phyloP scores from a whole-genome alignment of 768 basidiomycete species.

The Royoungia palumana region DNA sequence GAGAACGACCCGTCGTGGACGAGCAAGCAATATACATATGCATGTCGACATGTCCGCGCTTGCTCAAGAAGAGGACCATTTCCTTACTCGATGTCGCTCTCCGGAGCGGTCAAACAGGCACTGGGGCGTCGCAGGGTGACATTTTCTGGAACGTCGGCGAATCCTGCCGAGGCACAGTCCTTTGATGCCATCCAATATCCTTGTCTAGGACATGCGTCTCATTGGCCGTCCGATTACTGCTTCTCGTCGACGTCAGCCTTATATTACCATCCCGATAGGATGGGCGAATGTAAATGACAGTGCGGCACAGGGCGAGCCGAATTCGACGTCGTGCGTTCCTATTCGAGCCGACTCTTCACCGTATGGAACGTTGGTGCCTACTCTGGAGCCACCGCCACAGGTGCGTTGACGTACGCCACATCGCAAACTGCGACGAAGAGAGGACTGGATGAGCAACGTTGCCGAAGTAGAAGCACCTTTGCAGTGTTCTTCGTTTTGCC shows the following conservation, averaged over 20 bases:
- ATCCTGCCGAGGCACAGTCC: constrained; percentile 1
- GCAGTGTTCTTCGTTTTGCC: too few species aligned
- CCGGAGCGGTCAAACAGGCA: neutral
- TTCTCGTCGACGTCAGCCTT: neutral
- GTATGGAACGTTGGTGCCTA: too few species aligned
- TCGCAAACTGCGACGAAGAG: neutral
- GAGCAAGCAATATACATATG: neutral
- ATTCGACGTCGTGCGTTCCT: too few species aligned
- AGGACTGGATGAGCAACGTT: neutral
- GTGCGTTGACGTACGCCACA: neutral
- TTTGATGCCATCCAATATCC: neutral
- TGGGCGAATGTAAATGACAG: too few species aligned
- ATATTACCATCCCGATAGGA: too few species aligned
- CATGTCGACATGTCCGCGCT: neutral
- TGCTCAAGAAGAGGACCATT: neutral
- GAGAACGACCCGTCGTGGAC: neutral
- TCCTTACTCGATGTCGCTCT: neutral
- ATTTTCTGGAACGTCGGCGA: constrained; percentile 2
- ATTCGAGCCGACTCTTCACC: too few species aligned
- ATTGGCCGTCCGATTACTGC: neutral
- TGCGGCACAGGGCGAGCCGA: too few species aligned
- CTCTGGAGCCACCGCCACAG: neutral
- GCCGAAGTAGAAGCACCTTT: neutral
- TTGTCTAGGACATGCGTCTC: too few species aligned
- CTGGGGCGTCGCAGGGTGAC: neutral